Base-by-base conservation (phyloP, 352 stramenopile genomes). In the Globisporangium takayamanum region DNA sequence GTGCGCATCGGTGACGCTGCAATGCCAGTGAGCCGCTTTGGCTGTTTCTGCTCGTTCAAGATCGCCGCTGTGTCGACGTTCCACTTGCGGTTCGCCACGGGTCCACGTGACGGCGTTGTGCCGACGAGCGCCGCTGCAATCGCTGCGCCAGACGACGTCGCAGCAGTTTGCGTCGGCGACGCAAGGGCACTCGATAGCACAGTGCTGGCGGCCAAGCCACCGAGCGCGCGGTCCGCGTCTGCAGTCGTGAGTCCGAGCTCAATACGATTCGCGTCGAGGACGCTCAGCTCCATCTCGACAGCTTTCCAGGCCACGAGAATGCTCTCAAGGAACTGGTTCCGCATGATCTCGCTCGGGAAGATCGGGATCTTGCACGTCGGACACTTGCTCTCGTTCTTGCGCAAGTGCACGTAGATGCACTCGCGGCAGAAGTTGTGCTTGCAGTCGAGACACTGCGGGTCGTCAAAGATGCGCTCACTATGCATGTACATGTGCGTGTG, bases 381-480 rank as follows among this genome's bases (percentile, higher is more conserved):
- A 66, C 85, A 94, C 44, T 74, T 64, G 39, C 70, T 78, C 52
- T 86, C 68, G 55, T 75, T 73, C 51, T 74, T 80, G 46, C 68
- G 69, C 45, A 94, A 56, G 47, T 92, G 78, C 36, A 72, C 53
- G 26, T 85, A 70, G 53, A 93, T 92, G 67, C 83, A 94, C 22
- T 69, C 59, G 64, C 71, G 78, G 53, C 85, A 94, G 53, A 93
- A 94, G 56, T 94, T 94, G 78, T 94, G 85, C 57, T 94, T 92
- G 66, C 85, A 94, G 67, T 88, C 80, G 55, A 94, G 74, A 54
- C 83, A 91, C 39, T 94, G 85, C 49, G 85, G 81, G 62, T 94
- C 85, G n/a, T 88, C 74, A 63, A 94, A 89, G 28, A 89, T 80
- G 15, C 73, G 59, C 33, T 64, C 62, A 59, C 84, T 93, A 42